Conservation (phyloP, 768 basidiomycete species). For the Xerocomellus chrysenteron region DNA sequence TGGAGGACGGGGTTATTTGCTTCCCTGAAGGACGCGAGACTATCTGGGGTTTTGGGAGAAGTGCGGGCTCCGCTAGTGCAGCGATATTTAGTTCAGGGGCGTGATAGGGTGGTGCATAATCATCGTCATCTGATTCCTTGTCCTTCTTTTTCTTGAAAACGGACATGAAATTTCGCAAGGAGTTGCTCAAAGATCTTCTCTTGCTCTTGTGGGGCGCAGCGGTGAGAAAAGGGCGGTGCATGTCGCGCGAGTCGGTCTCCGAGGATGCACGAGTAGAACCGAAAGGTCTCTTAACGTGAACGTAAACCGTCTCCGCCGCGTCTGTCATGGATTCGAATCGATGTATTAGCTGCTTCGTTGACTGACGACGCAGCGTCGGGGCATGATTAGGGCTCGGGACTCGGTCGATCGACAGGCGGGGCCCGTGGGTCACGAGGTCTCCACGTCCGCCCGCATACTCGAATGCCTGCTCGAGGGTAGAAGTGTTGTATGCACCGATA, state of each 20-base stretch:
- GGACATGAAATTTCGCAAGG: slow-evolving; percentile 60
- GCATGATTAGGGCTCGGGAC: neutral
- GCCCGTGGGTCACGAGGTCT: neutral
- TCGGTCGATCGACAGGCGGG: slow-evolving; percentile 3
- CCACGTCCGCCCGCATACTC: neutral
- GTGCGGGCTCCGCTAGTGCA: neutral
- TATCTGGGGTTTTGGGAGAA: neutral
- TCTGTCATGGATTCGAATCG: slow-evolving; percentile 49
- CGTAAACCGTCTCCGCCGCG: slow-evolving; percentile 3
- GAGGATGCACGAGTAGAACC: slow-evolving; percentile 16
- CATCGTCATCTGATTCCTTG: slow-evolving; percentile 29
- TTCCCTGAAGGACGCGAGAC: neutral
- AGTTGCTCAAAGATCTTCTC: slow-evolving; percentile 55
- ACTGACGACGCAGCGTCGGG: slow-evolving; percentile 30
- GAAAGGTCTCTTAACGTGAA: slow-evolving; percentile 7
- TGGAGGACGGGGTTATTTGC: neutral
- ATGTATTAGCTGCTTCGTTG: slow-evolving; percentile 54
- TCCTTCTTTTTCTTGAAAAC: slow-evolving; percentile 53
- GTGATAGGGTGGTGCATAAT: slow-evolving; percentile 7
- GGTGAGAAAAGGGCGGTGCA: slow-evolving; percentile 15
- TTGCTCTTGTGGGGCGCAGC: slow-evolving; percentile 40
- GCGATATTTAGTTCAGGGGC: slow-evolving; percentile 6
- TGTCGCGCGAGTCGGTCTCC: slow-evolving; percentile 11
- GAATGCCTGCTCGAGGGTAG: neutral
- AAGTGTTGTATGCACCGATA: neutral